phyloP scores from a whole-genome alignment of 1,284 basidiomycete genomes.

The Cryptococcus sp. region DNA sequence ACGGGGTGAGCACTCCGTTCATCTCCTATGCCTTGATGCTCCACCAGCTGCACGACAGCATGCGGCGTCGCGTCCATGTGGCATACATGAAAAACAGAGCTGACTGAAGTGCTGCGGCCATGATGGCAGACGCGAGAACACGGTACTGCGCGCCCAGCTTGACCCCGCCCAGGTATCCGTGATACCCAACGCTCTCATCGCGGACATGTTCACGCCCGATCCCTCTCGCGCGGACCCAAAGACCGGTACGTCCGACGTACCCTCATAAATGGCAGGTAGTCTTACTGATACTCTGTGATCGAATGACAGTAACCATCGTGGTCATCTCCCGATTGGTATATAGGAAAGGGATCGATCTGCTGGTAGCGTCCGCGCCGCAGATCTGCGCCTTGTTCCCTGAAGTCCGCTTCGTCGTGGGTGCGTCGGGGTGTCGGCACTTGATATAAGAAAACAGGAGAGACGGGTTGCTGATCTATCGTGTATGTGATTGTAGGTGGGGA shows the following conservation, averaged over 20 bases:
- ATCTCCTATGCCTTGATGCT: not conserved
- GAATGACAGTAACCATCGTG: constrained; percentile 77
- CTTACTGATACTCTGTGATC: too few species aligned
- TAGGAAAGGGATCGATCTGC: constrained; percentile 93
- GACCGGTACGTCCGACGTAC: constrained; percentile 59
- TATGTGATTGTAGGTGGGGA: constrained; percentile 62
- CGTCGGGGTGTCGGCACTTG: not conserved
- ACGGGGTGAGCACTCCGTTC: constrained; percentile 68
- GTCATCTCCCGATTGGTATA: constrained; percentile 94
- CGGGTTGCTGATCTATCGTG: constrained; percentile 51
- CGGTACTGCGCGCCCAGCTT: constrained; percentile 80
- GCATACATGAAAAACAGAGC: not conserved
- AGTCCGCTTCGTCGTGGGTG: constrained; percentile 78
- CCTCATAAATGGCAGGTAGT: not conserved
- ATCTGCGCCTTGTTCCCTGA: constrained; percentile 83
- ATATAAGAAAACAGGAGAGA: not conserved
- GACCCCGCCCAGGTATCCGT: constrained; percentile 75
- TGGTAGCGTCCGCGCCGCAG: constrained; percentile 86
- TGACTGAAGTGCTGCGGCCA: not conserved
- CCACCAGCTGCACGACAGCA: not conserved
- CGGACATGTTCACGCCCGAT: constrained; percentile 78
- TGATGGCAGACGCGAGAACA: constrained; percentile 78
- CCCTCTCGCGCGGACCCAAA: constrained; percentile 57
- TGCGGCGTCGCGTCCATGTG: not conserved
- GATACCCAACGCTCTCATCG: constrained; percentile 92